Evolutionary conservation across 371 early-diverging fungal species (phyloP), one percentile per base, ranked within the genome.

Genomic region (Conidiobolus incongruus): DNA sequence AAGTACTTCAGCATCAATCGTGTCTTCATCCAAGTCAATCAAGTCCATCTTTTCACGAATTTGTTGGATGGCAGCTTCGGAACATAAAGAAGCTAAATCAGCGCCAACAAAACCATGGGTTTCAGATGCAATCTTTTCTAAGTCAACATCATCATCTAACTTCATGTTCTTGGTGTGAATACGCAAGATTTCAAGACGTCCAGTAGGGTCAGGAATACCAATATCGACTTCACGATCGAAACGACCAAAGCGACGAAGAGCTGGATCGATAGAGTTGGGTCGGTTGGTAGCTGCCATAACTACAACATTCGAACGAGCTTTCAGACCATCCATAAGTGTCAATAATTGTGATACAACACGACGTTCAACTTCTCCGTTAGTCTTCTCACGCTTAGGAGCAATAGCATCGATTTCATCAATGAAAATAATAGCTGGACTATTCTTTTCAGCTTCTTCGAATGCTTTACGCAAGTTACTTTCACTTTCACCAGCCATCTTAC

Each of bases 121-220:
- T 55, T 98, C 97, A 2, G 92, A 69, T 21, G 99, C 95, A 47
- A 99, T 90, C 45, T 91, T 81, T 53, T 93, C 95, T 45, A 99
- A 60, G 61, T 99, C 98, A 26, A 99, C 98, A 48, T 93, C 91
- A 23, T 94, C 91, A 45, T 76, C 85, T 53, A 99, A 63, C 64
- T 86, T 87, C 95, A 99, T 96, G 68, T 99, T 99, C 70, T 95
- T 95, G 54, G 98, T 98, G 69, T 98, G 99, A 52, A 98, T 97
- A 48, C 97, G 79, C 48, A 99, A 70, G 46, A 99, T 91, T 62
- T 98, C 99, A 28, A 97, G 74, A 58, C 99, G 83, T 38, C 98
- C 99, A 47, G 84, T 86, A 19, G 91, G 92, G 61, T 99, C 99
- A 28, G 99, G 99, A 48, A 99, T 93, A 54, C 98, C 98, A 61